Conservation (phyloP, 192 early-diverging fungal genomes). For the Linnemannia hyalina region DNA sequence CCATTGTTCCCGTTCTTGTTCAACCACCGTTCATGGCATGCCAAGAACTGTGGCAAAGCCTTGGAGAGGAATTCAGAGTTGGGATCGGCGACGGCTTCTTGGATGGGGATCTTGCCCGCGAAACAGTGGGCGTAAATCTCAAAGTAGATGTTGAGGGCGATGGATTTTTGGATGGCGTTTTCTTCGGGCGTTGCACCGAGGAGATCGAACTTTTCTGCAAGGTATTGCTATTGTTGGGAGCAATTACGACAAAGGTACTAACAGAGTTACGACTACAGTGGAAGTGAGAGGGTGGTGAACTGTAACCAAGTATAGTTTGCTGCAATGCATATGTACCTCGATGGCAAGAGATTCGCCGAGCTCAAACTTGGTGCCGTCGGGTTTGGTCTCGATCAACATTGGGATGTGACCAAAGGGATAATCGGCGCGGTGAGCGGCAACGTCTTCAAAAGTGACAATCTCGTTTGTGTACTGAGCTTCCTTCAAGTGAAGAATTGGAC, state of each 20-base stretch:
- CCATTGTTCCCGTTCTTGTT: slow-evolving; percentile 46
- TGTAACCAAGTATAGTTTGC: neutral
- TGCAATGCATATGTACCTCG: slow-evolving; percentile 9
- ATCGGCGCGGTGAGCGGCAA: slow-evolving; percentile 17
- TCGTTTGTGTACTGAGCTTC: slow-evolving; percentile 40
- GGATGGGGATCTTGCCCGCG: neutral
- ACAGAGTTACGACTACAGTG: neutral
- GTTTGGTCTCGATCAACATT: slow-evolving; percentile 25
- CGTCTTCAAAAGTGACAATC: slow-evolving; percentile 12
- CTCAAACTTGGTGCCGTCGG: slow-evolving; percentile 39
- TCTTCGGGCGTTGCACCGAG: slow-evolving; percentile 37
- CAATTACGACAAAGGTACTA: neutral
- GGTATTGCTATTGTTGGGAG: slow-evolving; percentile 22
- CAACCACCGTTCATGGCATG: slow-evolving; percentile 32
- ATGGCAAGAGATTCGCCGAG: slow-evolving; percentile 44
- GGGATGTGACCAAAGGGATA: slow-evolving; percentile 47
- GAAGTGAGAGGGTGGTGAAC: too few species aligned
- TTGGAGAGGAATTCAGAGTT: slow-evolving; percentile 24
- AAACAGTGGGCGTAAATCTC: slow-evolving; percentile 31
- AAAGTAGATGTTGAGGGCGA: slow-evolving; percentile 38
- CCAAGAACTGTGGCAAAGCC: slow-evolving; percentile 24
- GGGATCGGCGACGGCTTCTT: slow-evolving; percentile 9
- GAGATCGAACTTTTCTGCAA: slow-evolving; percentile 43
- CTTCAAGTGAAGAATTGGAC: slow-evolving; percentile 26
- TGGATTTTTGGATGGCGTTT: slow-evolving; percentile 22